These are phyloP conservation scores for Nakazawaea pomicola DNA, from an alignment of 805 yeast species.

Conservation along the genomic window DNA sequence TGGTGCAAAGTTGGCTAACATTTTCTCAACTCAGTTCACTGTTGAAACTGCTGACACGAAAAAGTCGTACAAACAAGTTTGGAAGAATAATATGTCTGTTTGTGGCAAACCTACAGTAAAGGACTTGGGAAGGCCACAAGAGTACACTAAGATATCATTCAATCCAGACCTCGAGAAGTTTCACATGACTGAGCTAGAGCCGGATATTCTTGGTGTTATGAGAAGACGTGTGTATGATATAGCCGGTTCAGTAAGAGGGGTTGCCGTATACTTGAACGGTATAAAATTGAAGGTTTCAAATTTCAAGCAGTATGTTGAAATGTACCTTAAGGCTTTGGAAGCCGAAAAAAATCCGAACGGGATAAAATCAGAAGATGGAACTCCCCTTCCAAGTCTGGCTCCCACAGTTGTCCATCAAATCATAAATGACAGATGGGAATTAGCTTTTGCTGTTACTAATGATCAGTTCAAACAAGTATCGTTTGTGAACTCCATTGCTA, in stretches of 20 bases:
- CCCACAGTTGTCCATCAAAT: slow-evolving; percentile 71
- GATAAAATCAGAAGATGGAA: slow-evolving; percentile 15
- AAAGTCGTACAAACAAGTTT: slow-evolving; percentile 68
- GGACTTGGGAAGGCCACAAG: slow-evolving; percentile 51
- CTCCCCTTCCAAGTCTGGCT: slow-evolving; percentile 30
- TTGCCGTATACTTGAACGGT: slow-evolving; percentile 75
- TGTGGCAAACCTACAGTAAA: slow-evolving; percentile 74
- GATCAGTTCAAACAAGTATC: slow-evolving; percentile 95
- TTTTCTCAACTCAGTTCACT: slow-evolving; percentile 81
- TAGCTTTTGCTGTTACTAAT: slow-evolving; percentile 83
- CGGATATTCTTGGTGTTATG: slow-evolving; percentile 76
- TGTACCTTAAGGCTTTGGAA: slow-evolving; percentile 77
- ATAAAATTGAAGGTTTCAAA: slow-evolving; percentile 60
- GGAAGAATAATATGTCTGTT: slow-evolving; percentile 83
- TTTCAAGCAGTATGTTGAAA: slow-evolving; percentile 84
- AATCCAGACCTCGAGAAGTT: slow-evolving; percentile 83
- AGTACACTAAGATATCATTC: slow-evolving; percentile 84
- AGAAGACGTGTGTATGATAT: slow-evolving; percentile 93
- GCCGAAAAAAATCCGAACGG: slow-evolving; percentile 30
- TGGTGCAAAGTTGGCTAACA: slow-evolving; percentile 96
- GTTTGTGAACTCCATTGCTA: slow-evolving; percentile 95
- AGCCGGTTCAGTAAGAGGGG: slow-evolving; percentile 87
- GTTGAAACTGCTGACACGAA: slow-evolving; percentile 84
- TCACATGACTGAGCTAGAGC: slow-evolving; percentile 79
- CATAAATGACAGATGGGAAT: slow-evolving; percentile 87